A percentile compares a stretch with the other conserved stretches of the same genome.
These are phyloP conservation scores for Polytrichum formosum DNA, from an alignment of 225 moss, liverwort and hornwort genomes.

Conservation along the genomic window DNA sequence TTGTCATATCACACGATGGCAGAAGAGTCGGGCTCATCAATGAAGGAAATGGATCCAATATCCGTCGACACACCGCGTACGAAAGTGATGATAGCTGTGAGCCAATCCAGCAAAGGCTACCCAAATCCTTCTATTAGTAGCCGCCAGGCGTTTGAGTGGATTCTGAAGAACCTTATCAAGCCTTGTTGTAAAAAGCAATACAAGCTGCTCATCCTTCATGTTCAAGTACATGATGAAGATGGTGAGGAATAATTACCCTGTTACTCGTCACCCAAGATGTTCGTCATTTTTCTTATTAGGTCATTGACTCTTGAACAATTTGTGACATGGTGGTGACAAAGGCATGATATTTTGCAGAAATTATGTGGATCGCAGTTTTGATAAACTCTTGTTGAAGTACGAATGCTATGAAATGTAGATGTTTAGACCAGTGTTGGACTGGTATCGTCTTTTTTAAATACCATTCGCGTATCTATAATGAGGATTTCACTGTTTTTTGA, in stretches of 20 bases:
- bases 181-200: slow-evolving; percentile 51
- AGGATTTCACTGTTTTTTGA: too few relatives aligned
- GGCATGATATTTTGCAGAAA: too few relatives aligned
- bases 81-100: slow-evolving; percentile 65
- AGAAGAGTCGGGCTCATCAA: slow-evolving; percentile 9
- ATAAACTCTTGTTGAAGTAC: too few relatives aligned
- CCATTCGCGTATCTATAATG: too few relatives aligned
- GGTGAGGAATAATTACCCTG: slow-evolving; percentile 31
- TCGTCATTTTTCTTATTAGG: too few relatives aligned
- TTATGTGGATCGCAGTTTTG: too few relatives aligned
- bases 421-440: too few relatives aligned
- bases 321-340: too few relatives aligned
- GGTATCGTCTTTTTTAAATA: too few relatives aligned
- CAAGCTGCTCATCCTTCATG: slow-evolving; percentile 75
- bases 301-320: too few relatives aligned
- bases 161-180: slow-evolving; percentile 66
- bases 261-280: too few relatives aligned
- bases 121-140: slow-evolving; percentile 85
- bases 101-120: slow-evolving; percentile 73
- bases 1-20: slow-evolving; percentile 17
- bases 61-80: slow-evolving; percentile 22
- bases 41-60: slow-evolving; percentile 2
- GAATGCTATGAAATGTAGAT: too few relatives aligned
- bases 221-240: slow-evolving; percentile 82
- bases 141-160: slow-evolving; percentile 75